phyloP scores from a whole-genome alignment of 1,284 basidiomycete species.

The Caloboletus inedulis region DNA sequence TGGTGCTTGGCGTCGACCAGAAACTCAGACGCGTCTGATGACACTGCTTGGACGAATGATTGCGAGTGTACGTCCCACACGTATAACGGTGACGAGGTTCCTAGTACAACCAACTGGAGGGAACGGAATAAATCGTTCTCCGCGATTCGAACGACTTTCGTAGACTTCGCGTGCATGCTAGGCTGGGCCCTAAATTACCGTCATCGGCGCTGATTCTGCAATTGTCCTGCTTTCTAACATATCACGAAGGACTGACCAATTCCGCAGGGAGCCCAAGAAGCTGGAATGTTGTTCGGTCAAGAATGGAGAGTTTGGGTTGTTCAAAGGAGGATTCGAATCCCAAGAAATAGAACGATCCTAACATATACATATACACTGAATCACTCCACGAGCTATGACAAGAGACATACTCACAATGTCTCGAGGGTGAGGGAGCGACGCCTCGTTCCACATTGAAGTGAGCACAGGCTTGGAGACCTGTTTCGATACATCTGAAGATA shows the following conservation, averaged over 20 bases:
- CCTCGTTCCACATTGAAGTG: constrained; percentile 28
- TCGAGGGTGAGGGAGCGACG: constrained; percentile 8
- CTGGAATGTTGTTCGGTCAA: constrained; percentile 59
- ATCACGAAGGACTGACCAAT: constrained; percentile 45
- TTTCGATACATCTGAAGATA: neutral
- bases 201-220: constrained; percentile 8
- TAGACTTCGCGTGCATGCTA: constrained; percentile 37
- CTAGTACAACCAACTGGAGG: constrained; percentile 54
- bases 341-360: constrained; percentile 55
- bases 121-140: constrained; percentile 47
- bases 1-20: constrained; percentile 55
- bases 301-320: constrained; percentile 46
- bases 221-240: neutral
- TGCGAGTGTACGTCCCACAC: constrained; percentile 54
- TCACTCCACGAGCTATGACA: neutral
- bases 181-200: constrained; percentile 39
- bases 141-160: constrained; percentile 42
- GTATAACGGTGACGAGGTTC: constrained; percentile 62
- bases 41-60: constrained; percentile 43
- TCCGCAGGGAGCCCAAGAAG: constrained; percentile 50
- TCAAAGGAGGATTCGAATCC: constrained; percentile 50
- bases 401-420: constrained; percentile 14
- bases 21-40: constrained; percentile 35
- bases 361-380: neutral
- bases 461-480: neutral